Conservation (phyloP, 768 basidiomycete genomes). For the Vararia minispora region DNA sequence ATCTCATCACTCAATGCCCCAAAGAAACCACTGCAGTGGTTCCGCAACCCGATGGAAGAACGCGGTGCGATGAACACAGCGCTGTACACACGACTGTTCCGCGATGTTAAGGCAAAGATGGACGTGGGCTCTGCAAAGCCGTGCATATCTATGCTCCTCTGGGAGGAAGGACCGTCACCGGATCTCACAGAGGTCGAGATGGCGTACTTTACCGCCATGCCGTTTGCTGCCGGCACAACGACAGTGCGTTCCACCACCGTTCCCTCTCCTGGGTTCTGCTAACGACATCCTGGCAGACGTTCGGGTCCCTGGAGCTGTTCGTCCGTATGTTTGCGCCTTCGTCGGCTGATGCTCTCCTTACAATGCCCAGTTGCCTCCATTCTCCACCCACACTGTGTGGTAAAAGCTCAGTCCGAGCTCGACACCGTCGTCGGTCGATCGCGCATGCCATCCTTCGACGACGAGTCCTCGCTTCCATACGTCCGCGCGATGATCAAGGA, state of each 20-base stretch:
- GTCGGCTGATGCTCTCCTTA: neutral
- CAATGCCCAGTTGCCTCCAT: conserved; percentile 18
- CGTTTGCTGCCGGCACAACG: neutral
- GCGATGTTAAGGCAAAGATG: conserved; percentile 2
- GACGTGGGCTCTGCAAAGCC: neutral
- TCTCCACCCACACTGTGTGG: conserved; percentile 17
- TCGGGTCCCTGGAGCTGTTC: conserved; percentile 22
- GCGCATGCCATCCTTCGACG: conserved; percentile 7
- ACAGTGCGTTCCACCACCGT: conserved; percentile 11
- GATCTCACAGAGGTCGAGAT: conserved; percentile 1
- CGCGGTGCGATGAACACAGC: neutral
- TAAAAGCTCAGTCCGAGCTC: conserved; percentile 10
- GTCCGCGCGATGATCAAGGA: conserved; percentile 11
- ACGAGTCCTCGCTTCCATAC: conserved; percentile 10
- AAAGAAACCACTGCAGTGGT: conserved; percentile 5
- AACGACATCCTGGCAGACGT: conserved; percentile 16
- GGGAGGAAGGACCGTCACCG: neutral
- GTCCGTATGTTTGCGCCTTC: conserved; percentile 18
- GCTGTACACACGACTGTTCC: neutral
- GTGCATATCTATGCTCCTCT: neutral
- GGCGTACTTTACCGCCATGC: conserved; percentile 1
- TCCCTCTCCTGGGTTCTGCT: neutral
- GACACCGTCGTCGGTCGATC: conserved; percentile 1
- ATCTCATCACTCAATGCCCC: neutral
- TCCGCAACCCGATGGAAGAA: conserved; percentile 1